Base-by-base conservation (phyloP, 148 eudicot genomes). In the Nepenthes mirabilis region DNA sequence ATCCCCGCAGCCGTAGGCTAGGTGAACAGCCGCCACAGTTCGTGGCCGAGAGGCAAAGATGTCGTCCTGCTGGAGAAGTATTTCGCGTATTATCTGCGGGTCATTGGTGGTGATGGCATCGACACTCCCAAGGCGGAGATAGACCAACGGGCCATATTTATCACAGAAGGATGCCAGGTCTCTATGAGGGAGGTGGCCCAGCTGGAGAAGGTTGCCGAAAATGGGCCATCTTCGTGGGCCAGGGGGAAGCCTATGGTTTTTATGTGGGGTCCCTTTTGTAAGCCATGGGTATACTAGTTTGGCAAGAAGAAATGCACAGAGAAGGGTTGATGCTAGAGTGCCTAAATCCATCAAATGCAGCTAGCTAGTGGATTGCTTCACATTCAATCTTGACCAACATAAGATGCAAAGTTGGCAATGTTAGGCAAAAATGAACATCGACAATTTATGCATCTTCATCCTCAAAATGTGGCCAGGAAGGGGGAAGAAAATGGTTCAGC, bases 61-160 rank as follows among this genome's bases (percentile, higher is more conserved):
- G 0, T 93, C 87, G 14, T 94, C 99, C 5, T 94, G 97, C 0
- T 80, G 81, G 11, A 78, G 53, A 2, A 94, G 82, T 23, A 93
- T 88, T 55, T 89, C 91, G 0, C 89, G 87, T 33, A 94, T 89
- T 2, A 77, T 89, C 1, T 86, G 75, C 0, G 99, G 99, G 50
- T 94, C 87, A 13, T 86, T 89, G 61, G 99, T 94, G 64, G 99
- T 94, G 74, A 94, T 84, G 3, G 91, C 99, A 3, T 78, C 95
- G 6, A 94, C 95, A 13, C 57, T 78, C 3, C 99, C 97, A 0
- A 93, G 82, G 23, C 68, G 81, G 49, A 94, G 74, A 75, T 86
- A 94, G 33, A 94, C 99, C 43, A 94, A 43, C 1, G 97, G 90
- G 47, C 99, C 99, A 50, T 89, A 89, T 54, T 76, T 73, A 14